Percentiles rank a stretch among this genome's conserved stretches.
Evolutionary conservation across 306 rosid genomes (phyloP).

Genomic region (Vigna reflexopilosa): DNA sequence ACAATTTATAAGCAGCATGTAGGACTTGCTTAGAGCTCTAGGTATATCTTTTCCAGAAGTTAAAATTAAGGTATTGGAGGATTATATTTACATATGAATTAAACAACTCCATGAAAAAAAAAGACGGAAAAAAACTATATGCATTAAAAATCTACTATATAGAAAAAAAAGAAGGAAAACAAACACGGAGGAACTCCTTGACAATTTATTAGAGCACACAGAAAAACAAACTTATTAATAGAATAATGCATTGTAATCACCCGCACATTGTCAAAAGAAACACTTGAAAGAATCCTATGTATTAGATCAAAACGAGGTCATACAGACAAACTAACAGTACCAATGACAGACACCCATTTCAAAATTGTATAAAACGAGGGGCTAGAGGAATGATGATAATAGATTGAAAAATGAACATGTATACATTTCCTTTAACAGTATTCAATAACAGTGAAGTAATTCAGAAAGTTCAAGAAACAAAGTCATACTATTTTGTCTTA

Average conservation of each 20-base stretch:
- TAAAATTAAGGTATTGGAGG: constrained; percentile 9
- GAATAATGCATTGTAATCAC: constrained; percentile 21
- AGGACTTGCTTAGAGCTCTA: constrained; percentile 35
- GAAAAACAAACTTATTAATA: constrained; percentile 17
- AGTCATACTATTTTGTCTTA: constrained; percentile 81
- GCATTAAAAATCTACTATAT: not conserved
- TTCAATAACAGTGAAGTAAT: constrained; percentile 33
- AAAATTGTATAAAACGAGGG: not conserved
- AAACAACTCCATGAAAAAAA: not conserved
- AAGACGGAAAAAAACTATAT: not conserved
- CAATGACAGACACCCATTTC: not conserved
- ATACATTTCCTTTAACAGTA: constrained; percentile 6
- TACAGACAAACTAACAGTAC: constrained; percentile 3
- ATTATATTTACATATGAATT: constrained; percentile 5
- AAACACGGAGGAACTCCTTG: not conserved
- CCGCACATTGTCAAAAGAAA: constrained; percentile 24
- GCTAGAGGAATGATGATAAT: not conserved
- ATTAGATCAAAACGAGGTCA: constrained; percentile 28
- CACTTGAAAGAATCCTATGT: constrained; percentile 21
- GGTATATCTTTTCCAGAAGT: constrained; percentile 8
- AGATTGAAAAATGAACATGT: constrained; percentile 1
- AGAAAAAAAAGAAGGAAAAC: constrained; percentile 13
- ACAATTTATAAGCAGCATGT: constrained; percentile 27
- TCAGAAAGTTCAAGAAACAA: constrained; percentile 22
- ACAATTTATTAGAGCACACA: constrained; percentile 17